phyloP scores from a whole-genome alignment of 352 stramenopile genomes.

The Globisporangium sylvaticum region DNA sequence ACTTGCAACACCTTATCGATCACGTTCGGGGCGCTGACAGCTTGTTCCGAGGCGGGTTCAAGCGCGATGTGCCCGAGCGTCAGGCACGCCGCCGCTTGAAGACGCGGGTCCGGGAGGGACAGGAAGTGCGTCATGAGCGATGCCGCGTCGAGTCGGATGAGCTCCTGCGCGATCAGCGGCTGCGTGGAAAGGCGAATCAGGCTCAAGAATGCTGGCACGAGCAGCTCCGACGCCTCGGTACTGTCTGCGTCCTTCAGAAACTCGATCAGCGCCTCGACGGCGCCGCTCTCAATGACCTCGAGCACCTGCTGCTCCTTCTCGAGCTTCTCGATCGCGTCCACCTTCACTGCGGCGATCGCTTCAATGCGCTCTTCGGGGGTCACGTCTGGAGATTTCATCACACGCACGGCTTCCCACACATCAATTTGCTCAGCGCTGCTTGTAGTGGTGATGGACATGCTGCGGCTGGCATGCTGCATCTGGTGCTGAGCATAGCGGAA shows the following conservation, averaged over 20 bases:
- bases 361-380: constrained; percentile 27
- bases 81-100: constrained; percentile 60
- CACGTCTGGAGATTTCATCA: constrained; percentile 35
- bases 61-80: constrained; percentile 63
- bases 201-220: constrained; percentile 57
- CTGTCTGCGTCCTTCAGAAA: constrained; percentile 51
- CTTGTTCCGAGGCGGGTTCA: constrained; percentile 24
- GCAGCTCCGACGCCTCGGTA: constrained; percentile 41
- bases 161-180: constrained; percentile 46
- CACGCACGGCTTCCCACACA: constrained; percentile 25
- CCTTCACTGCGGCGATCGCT: constrained; percentile 30
- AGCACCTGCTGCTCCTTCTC: constrained; percentile 39
- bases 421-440: not conserved
- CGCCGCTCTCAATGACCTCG: constrained; percentile 54
- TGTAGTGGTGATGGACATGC: constrained; percentile 1
- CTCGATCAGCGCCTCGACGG: constrained; percentile 34
- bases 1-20: constrained; percentile 40
- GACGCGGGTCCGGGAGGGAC: constrained; percentile 39
- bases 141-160: constrained; percentile 44
- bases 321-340: constrained; percentile 24
- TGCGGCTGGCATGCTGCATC: not conserved
- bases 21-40: constrained; percentile 32
- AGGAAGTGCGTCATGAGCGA: constrained; percentile 42
- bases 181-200: constrained; percentile 61
- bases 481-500: not conserved